A percentile compares a stretch with the other conserved stretches of the same genome.
phyloP scores from a whole-genome alignment of 768 basidiomycete genomes.

The Naganishia randhawae region DNA sequence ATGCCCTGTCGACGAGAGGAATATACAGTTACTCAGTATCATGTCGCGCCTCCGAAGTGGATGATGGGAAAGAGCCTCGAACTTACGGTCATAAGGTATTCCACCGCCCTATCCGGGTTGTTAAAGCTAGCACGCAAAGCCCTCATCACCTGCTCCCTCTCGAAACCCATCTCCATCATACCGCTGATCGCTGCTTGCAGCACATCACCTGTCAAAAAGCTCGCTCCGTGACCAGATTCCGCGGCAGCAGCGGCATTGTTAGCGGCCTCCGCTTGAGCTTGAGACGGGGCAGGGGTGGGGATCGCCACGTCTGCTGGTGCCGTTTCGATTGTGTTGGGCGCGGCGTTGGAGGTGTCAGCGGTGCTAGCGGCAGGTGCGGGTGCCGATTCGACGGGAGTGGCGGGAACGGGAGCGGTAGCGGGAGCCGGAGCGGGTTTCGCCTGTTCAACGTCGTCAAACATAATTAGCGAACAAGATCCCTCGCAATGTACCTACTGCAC shows the following conservation, averaged over 20 bases:
- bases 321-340: constrained; percentile 39
- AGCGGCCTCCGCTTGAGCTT: constrained; percentile 45
- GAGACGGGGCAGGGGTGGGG: constrained; percentile 48
- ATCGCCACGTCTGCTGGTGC: constrained; percentile 52
- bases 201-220: constrained; percentile 62
- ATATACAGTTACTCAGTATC: constrained; percentile 59
- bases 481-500: too few relatives aligned
- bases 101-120: constrained; percentile 96
- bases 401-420: constrained; percentile 47
- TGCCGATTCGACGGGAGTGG: constrained; percentile 45
- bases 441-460: constrained; percentile 28
- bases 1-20: constrained; percentile 62
- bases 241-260: constrained; percentile 30
- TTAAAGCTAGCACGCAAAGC: constrained; percentile 92
- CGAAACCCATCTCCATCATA: constrained; percentile 94
- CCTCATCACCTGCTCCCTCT: constrained; percentile 72
- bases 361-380: constrained; percentile 48
- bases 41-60: not conserved
- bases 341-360: constrained; percentile 44
- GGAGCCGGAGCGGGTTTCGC: constrained; percentile 50
- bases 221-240: constrained; percentile 3
- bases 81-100: constrained; percentile 87
- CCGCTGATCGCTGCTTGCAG: constrained; percentile 73
- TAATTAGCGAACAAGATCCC: not conserved
- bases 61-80: not conserved